Percentiles rank a stretch among this genome's conserved stretches.
phyloP scores from a whole-genome alignment of 2,329 filamentous ascomycete genomes.

The Hymenoscyphus fructigenus region DNA sequence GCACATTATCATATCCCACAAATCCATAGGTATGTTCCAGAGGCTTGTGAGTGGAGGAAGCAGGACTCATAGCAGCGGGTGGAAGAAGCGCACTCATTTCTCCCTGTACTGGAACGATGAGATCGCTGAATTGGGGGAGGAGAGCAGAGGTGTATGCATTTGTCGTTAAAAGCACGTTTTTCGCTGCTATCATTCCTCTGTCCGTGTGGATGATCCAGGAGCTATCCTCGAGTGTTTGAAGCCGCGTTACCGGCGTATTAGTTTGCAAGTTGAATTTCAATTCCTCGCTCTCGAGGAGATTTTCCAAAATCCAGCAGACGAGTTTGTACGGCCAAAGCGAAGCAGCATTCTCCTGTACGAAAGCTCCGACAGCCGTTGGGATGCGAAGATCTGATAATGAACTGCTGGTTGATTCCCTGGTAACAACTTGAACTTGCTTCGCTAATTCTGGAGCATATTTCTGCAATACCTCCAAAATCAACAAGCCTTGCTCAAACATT shows the following conservation, averaged over 20 bases:
- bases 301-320: slow-evolving; percentile 67
- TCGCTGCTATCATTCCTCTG: slow-evolving; percentile 64
- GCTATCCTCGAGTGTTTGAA: slow-evolving; percentile 40
- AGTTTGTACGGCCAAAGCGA: slow-evolving; percentile 84
- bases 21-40: slow-evolving; percentile 53
- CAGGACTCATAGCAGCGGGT: slow-evolving; percentile 40
- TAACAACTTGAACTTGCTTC: slow-evolving; percentile 38
- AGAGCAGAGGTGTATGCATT: slow-evolving; percentile 83
- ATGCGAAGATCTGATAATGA: slow-evolving; percentile 54
- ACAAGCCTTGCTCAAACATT: slow-evolving; percentile 52
- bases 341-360: slow-evolving; percentile 64
- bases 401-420: slow-evolving; percentile 33
- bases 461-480: slow-evolving; percentile 51
- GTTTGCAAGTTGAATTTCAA: slow-evolving; percentile 64
- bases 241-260: slow-evolving; percentile 60
- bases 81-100: slow-evolving; percentile 68
- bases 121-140: slow-evolving; percentile 64
- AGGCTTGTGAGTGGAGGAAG: slow-evolving; percentile 6
- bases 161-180: slow-evolving; percentile 71
- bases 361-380: slow-evolving; percentile 58
- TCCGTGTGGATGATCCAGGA: slow-evolving; percentile 65
- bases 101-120: slow-evolving; percentile 76
- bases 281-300: slow-evolving; percentile 18
- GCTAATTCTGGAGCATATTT: slow-evolving; percentile 57
- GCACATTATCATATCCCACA: slow-evolving; percentile 45